Evolutionary conservation across 352 stramenopile species (phyloP).

Genomic region (Thraustochytrium striatum): DNA sequence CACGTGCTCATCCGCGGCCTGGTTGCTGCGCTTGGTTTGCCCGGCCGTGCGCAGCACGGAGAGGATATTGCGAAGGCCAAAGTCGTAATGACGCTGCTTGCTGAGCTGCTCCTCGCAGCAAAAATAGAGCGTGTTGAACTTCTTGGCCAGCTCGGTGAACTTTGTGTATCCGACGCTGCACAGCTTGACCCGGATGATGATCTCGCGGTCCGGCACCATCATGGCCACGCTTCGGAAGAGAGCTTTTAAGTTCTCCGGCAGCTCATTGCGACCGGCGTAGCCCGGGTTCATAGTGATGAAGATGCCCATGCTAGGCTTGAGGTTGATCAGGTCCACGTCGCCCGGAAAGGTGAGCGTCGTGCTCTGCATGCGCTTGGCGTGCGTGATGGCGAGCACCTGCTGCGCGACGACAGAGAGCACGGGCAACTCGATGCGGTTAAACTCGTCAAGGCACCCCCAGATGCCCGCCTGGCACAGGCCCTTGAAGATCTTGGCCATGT

Average conservation of each 20-base stretch:
- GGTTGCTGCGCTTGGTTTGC: constrained; percentile 89
- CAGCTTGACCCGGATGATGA: constrained; percentile 86
- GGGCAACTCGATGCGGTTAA: constrained; percentile 89
- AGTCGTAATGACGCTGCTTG: constrained; percentile 87
- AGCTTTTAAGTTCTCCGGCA: constrained; percentile 86
- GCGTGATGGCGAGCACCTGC: constrained; percentile 61
- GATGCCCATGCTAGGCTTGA: constrained; percentile 88
- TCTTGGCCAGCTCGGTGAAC: constrained; percentile 79
- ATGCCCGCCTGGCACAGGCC: constrained; percentile 84
- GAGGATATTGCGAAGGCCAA: constrained; percentile 80
- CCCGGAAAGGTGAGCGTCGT: constrained; percentile 92
- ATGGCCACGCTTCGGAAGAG: constrained; percentile 89
- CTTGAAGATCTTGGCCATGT: constrained; percentile 88
- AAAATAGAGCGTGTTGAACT: constrained; percentile 82
- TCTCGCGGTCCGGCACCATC: constrained; percentile 80
- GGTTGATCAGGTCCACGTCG: constrained; percentile 81
- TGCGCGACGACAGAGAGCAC: constrained; percentile 83
- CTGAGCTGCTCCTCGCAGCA: constrained; percentile 74
- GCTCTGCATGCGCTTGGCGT: constrained; percentile 76
- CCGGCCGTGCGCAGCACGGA: constrained; percentile 88
- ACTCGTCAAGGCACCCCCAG: constrained; percentile 93
- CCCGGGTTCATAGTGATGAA: constrained; percentile 90
- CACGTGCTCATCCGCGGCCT: constrained; percentile 82
- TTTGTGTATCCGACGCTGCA: constrained; percentile 82
- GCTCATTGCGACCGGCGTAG: constrained; percentile 81